These are phyloP conservation scores for Neonectria hederae DNA, from an alignment of 2,329 filamentous ascomycete genomes.

Conservation along the genomic window DNA sequence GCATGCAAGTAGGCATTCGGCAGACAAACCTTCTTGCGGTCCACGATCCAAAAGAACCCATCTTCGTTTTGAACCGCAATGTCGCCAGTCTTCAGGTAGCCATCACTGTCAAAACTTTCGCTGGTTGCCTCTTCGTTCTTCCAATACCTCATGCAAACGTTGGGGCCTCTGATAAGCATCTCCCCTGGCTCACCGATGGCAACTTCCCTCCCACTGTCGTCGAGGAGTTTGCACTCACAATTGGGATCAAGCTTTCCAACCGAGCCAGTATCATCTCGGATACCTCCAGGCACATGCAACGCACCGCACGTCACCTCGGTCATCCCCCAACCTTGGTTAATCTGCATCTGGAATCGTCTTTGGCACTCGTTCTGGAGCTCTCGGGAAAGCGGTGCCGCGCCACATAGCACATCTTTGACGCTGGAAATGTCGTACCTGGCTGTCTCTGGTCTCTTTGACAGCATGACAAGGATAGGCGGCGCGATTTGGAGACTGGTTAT, in stretches of 20 bases:
- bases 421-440: slow-evolving; percentile 62
- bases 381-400: slow-evolving; percentile 61
- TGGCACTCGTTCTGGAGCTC: slow-evolving; percentile 58
- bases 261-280: slow-evolving; percentile 51
- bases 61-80: slow-evolving; percentile 59
- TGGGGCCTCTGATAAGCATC: slow-evolving; percentile 63
- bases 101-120: slow-evolving; percentile 59
- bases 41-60: slow-evolving; percentile 56
- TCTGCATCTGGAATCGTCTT: slow-evolving; percentile 49
- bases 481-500: slow-evolving; percentile 65
- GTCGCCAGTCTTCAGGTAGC: slow-evolving; percentile 70
- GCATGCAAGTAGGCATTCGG: too few relatives aligned
- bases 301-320: slow-evolving; percentile 61
- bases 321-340: slow-evolving; percentile 69
- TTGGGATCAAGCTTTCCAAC: slow-evolving; percentile 65
- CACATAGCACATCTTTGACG: slow-evolving; percentile 57
- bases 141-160: slow-evolving; percentile 69
- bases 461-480: slow-evolving; percentile 67
- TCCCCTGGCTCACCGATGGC: slow-evolving; percentile 59
- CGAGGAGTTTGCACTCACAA: slow-evolving; percentile 61
- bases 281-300: slow-evolving; percentile 52
- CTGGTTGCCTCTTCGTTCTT: slow-evolving; percentile 62
- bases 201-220: slow-evolving; percentile 62
- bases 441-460: slow-evolving; percentile 66
- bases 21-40: slow-evolving; percentile 57